Base-by-base conservation (phyloP, 1,139 yeast genomes). In the Candida sp. region DNA sequence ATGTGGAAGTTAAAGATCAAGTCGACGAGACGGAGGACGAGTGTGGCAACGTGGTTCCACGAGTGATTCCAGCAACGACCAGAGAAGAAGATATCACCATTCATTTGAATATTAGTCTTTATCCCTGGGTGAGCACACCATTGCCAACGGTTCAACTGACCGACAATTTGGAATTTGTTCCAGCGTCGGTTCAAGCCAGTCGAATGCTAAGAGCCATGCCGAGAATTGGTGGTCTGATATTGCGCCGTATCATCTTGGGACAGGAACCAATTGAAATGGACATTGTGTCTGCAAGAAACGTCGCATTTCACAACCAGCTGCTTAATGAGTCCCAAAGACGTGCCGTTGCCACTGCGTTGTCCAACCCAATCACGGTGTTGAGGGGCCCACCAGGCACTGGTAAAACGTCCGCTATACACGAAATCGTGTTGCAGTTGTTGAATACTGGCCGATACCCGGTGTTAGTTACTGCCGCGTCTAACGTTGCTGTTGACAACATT, bases 301-400 rank as follows among this genome's bases (percentile, higher is more conserved):
- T 70, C 7, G 34, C 34, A 31, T 9, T 4, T 85, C 44, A 77
- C 75, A 49, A 80, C 77, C 54, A 72, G 81, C 1, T 77, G 73
- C 43, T 86, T 55, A 86, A 86, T 61, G 82, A 77, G 3, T 86
- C 92, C 0, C 92, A 86, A 60, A 83, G 81, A 56, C 75, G 75
- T 26, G 91, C 91, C 0, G 75, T 86, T 44, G 89, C 85, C 61
- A 85, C 88, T 11, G 89, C 85, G 0, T 65, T 86, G 56, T 85
- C 85, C 60, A 86, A 86, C 60, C 74, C 83, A 1, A 80, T 86
- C 27, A 86, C 91, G 0, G 82, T 94, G 63, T 81, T 94, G 8
- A 88, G 88, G 67, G 96, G 96, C 0, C 93, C 96, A 4, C 96
- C 96, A 0, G 96, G 96, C 23, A 86, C 86, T 50, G 96, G 94